Evolutionary conservation across 805 yeast species (phyloP).

Genomic region (Saturnispora quitensis): DNA sequence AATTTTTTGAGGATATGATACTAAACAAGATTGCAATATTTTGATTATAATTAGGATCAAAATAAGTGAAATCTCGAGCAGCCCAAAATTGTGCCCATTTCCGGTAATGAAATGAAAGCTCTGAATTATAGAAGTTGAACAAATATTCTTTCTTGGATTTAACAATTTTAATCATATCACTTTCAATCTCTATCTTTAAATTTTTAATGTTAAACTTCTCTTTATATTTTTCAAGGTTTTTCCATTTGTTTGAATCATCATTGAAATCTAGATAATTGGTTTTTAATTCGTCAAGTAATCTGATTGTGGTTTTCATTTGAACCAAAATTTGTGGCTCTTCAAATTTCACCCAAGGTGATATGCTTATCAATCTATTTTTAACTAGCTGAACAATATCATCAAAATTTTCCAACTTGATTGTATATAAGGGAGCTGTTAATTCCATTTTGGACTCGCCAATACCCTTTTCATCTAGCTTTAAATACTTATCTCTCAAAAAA

Average conservation of each 20-base stretch:
- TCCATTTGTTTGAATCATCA: slow-evolving; percentile 16
- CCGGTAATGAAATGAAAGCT: slow-evolving; percentile 32
- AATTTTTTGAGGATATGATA: slow-evolving; percentile 70
- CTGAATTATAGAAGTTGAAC: slow-evolving; percentile 22
- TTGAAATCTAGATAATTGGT: slow-evolving; percentile 17
- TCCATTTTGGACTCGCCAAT: not conserved
- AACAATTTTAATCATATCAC: slow-evolving; percentile 31
- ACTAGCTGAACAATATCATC: slow-evolving; percentile 27
- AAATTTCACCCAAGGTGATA: slow-evolving; percentile 78
- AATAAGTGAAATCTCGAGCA: slow-evolving; percentile 36
- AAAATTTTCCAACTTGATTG: slow-evolving; percentile 10
- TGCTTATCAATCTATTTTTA: slow-evolving; percentile 51
- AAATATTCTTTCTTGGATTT: slow-evolving; percentile 25
- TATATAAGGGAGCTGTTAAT: slow-evolving; percentile 27
- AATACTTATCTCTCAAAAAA: slow-evolving; percentile 60
- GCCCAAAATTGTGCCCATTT: slow-evolving; percentile 61
- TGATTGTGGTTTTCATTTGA: slow-evolving; percentile 21
- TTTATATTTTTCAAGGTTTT: not conserved
- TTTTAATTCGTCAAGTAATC: slow-evolving; percentile 24
- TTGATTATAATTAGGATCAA: slow-evolving; percentile 69
- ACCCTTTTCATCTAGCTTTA: slow-evolving; percentile 24
- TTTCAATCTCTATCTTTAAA: slow-evolving; percentile 4
- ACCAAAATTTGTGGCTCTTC: slow-evolving; percentile 43
- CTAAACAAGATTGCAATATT: slow-evolving; percentile 71
- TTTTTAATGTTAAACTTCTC: slow-evolving; percentile 13